Conservation (phyloP, 1,139 yeast species). For the Diutina siamensis region DNA sequence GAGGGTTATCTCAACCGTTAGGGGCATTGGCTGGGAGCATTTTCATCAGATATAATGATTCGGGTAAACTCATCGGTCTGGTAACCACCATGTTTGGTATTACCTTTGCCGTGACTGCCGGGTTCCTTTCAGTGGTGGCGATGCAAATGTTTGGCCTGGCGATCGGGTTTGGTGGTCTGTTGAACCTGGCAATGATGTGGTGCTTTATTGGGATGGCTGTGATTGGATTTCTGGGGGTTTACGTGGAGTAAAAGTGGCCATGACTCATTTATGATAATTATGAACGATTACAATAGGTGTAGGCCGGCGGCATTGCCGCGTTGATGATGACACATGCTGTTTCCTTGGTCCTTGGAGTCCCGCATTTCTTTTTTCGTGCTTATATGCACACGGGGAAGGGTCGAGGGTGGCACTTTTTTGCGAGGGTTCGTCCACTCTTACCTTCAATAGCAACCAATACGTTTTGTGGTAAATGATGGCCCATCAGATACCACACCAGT, state of each 20-base stretch:
- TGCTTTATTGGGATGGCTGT: conserved; percentile 34
- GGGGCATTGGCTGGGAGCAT: conserved; percentile 72
- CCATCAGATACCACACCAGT: conserved; percentile 5
- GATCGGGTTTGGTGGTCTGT: conserved; percentile 46
- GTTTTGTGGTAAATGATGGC: conserved; percentile 3
- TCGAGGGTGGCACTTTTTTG: neutral
- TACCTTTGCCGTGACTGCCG: conserved; percentile 66
- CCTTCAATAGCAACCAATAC: neutral
- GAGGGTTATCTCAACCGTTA: conserved; percentile 78
- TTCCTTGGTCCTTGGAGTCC: too few relatives aligned
- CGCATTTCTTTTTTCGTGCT: neutral
- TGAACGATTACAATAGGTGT: too few relatives aligned
- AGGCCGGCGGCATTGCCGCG: too few relatives aligned
- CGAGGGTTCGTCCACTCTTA: too few relatives aligned
- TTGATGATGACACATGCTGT: too few relatives aligned
- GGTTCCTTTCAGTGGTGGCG: conserved; percentile 71
- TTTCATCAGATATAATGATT: conserved; percentile 30
- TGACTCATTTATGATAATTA: too few relatives aligned
- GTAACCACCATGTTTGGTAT: conserved; percentile 46
- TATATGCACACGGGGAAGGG: neutral
- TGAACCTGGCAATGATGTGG: conserved; percentile 43
- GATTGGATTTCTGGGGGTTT: conserved; percentile 17
- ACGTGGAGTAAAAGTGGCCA: neutral
- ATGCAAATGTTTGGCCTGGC: conserved; percentile 80
- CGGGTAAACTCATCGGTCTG: conserved; percentile 16